Conservation (phyloP, 1,139 yeast species). For the Yamadazyma sp. region DNA sequence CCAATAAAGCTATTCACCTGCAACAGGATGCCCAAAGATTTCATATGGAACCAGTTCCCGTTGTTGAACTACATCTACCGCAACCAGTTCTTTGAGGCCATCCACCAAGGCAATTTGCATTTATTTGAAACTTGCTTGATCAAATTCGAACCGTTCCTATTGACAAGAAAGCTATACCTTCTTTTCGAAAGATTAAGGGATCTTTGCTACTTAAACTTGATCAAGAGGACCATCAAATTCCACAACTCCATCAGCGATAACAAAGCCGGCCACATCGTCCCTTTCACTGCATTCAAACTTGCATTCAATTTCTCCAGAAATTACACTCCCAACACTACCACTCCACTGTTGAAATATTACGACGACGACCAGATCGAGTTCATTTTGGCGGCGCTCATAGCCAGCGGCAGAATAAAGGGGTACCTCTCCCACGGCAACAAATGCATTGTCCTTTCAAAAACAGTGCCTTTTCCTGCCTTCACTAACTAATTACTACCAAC, state of each 20-base stretch:
- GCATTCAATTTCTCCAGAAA: slow-evolving; percentile 45
- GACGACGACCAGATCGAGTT: slow-evolving; percentile 64
- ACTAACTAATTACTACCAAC: not conserved
- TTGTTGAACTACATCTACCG: slow-evolving; percentile 44
- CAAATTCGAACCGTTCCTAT: slow-evolving; percentile 48
- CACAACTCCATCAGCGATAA: slow-evolving; percentile 27
- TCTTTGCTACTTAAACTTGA: slow-evolving; percentile 52
- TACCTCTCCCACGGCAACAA: slow-evolving; percentile 76
- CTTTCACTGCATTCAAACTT: slow-evolving; percentile 45
- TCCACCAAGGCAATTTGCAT: slow-evolving; percentile 55
- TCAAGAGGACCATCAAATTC: slow-evolving; percentile 46
- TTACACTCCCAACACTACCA: slow-evolving; percentile 6
- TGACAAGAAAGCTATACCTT: slow-evolving; percentile 63
- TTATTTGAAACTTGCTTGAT: slow-evolving; percentile 47
- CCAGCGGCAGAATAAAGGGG: slow-evolving; percentile 68
- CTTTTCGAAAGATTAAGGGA: slow-evolving; percentile 56
- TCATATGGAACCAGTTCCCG: slow-evolving; percentile 48
- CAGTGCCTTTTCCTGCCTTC: slow-evolving; percentile 63
- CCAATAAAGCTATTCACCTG: slow-evolving; percentile 54
- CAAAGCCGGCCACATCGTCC: slow-evolving; percentile 36
- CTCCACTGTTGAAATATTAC: not conserved
- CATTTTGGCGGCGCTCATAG: slow-evolving; percentile 65
- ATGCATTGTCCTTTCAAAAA: slow-evolving; percentile 75
- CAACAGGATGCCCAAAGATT: slow-evolving; percentile 39
- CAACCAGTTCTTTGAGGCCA: slow-evolving; percentile 46